Conservation (phyloP, 2,329 filamentous ascomycete species). For the Hypoxylon sp. region DNA sequence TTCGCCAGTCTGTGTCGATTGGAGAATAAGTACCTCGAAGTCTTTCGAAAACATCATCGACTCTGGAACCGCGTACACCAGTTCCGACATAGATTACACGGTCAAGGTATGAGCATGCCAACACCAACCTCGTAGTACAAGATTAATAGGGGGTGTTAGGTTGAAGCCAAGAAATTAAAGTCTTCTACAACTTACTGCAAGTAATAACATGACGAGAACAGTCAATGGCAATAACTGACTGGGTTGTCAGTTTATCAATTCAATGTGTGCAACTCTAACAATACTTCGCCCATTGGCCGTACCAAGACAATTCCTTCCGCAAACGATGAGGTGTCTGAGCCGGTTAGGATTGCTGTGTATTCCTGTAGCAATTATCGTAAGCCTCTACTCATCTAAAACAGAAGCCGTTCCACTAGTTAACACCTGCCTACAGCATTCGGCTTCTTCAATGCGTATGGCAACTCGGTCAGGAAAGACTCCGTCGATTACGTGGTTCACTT, state of each 20-base stretch:
- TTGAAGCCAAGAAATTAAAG: slow-evolving; percentile 74
- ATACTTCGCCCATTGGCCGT: slow-evolving; percentile 73
- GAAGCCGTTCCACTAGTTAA: slow-evolving; percentile 16
- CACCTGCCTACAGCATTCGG: slow-evolving; percentile 59
- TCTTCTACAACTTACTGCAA: slow-evolving; percentile 72
- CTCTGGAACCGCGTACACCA: slow-evolving; percentile 75
- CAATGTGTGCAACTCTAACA: slow-evolving; percentile 74
- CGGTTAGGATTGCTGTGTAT: slow-evolving; percentile 77
- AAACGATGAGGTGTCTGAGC: slow-evolving; percentile 67
- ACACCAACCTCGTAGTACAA: not conserved
- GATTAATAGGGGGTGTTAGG: slow-evolving; percentile 56
- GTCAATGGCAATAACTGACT: not conserved
- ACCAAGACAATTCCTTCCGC: slow-evolving; percentile 78
- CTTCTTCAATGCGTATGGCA: slow-evolving; percentile 74
- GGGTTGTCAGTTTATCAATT: slow-evolving; percentile 71
- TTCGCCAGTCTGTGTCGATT: slow-evolving; percentile 77
- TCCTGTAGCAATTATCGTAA: slow-evolving; percentile 78
- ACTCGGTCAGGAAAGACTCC: slow-evolving; percentile 70
- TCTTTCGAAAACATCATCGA: slow-evolving; percentile 62
- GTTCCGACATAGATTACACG: slow-evolving; percentile 81
- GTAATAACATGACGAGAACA: not conserved
- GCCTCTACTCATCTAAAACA: slow-evolving; percentile 42
- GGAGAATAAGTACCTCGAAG: slow-evolving; percentile 69
- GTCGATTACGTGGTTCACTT: slow-evolving; percentile 73
- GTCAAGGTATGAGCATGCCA: slow-evolving; percentile 67